A percentile compares a stretch with the other conserved stretches of the same genome.
Evolutionary conservation across 768 basidiomycete species (phyloP).

Genomic region (Hemileccinum rubropunctum): DNA sequence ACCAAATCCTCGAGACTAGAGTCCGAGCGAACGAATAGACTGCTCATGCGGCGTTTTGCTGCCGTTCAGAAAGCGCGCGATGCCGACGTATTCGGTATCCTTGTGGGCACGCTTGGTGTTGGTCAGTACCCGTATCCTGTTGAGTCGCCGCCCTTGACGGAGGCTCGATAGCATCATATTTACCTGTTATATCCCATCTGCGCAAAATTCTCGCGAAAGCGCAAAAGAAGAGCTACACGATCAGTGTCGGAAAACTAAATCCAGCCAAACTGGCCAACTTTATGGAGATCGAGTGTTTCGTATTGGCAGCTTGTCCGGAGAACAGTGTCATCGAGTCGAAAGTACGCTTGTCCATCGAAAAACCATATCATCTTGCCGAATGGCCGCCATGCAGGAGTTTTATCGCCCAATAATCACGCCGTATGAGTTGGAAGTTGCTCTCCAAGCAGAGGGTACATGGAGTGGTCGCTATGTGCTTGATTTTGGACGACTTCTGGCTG

Average conservation of each 20-base stretch:
- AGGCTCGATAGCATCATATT: constrained; percentile 62
- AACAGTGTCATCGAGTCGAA: constrained; percentile 80
- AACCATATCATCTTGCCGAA: neutral
- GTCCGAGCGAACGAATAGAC: constrained; percentile 67
- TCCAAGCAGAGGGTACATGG: constrained; percentile 70
- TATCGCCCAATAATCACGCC: constrained; percentile 90
- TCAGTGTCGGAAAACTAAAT: constrained; percentile 92
- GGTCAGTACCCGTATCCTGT: constrained; percentile 41
- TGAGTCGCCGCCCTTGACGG: neutral
- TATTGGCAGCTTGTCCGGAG: constrained; percentile 92
- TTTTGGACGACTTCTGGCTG: constrained; percentile 57
- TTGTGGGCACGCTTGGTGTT: constrained; percentile 92
- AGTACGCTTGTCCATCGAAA: constrained; percentile 30
- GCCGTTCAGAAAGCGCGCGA: constrained; percentile 84
- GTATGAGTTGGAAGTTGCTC: constrained; percentile 81
- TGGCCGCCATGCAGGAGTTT: constrained; percentile 64
- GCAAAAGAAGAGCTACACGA: constrained; percentile 90
- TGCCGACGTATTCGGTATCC: constrained; percentile 92
- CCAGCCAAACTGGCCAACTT: constrained; percentile 96
- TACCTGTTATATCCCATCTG: constrained; percentile 82
- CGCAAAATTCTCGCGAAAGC: constrained; percentile 61
- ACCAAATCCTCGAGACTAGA: constrained; percentile 48
- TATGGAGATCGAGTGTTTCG: constrained; percentile 93
- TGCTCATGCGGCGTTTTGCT: constrained; percentile 89
- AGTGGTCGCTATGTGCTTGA: constrained; percentile 78